These are phyloP conservation scores for Suillus plorans DNA, from an alignment of 768 basidiomycete genomes.

Conservation along the genomic window DNA sequence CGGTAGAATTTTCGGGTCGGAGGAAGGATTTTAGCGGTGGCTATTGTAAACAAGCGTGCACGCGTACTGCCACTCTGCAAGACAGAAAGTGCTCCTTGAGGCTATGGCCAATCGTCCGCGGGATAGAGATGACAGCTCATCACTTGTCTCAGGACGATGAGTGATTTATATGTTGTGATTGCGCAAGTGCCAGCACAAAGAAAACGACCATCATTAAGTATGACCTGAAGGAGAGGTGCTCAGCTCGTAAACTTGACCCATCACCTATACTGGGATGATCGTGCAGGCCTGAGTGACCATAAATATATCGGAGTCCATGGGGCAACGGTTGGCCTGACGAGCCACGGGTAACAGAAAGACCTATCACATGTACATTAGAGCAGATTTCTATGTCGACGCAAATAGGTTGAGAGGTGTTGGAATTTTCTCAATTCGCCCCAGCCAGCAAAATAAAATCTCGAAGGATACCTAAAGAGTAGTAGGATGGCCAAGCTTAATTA, in stretches of 20 bases:
- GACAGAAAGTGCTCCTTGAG: background rate
- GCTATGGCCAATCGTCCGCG: background rate
- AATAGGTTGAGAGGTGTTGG: background rate
- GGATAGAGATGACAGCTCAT: conserved; percentile 1
- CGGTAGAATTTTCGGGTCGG: background rate
- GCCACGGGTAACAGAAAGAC: background rate
- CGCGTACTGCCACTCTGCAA: background rate
- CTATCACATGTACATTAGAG: background rate
- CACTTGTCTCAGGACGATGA: background rate
- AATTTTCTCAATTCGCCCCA: background rate
- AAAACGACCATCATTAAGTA: background rate
- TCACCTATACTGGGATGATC: background rate
- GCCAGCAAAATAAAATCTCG: background rate
- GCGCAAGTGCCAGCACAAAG: background rate
- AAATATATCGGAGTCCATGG: background rate
- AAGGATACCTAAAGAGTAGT: background rate
- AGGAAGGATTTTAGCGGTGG: background rate
- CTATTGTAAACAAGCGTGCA: background rate
- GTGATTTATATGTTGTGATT: background rate
- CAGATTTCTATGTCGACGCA: background rate
- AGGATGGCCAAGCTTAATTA: background rate
- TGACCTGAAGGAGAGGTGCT: background rate
- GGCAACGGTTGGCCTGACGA: background rate
- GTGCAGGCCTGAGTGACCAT: background rate
- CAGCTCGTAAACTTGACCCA: background rate